phyloP scores from a whole-genome alignment of 139 green algal species.

The Coccomyxa sp. region DNA sequence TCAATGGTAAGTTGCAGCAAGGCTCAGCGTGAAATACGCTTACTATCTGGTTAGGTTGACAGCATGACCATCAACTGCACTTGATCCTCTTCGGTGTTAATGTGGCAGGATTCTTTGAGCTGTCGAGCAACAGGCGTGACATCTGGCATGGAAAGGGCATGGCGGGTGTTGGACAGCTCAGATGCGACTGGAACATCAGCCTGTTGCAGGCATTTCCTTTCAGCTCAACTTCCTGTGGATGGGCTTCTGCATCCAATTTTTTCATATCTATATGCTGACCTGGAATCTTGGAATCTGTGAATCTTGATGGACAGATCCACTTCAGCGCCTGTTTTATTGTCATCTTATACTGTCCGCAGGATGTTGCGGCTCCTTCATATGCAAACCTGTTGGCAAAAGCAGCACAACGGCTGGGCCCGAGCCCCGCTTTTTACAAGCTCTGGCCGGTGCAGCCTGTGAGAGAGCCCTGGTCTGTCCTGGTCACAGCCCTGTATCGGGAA shows the following conservation, averaged over 20 bases:
- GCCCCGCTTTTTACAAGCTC: conserved; percentile 35
- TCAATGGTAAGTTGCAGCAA: conserved; percentile 45
- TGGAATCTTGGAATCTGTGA: too few relatives aligned
- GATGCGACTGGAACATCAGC: conserved; percentile 61
- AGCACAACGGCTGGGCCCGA: conserved; percentile 37
- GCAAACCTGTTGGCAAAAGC: conserved; percentile 39
- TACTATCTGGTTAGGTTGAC: too few relatives aligned
- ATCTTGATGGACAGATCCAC: too few relatives aligned
- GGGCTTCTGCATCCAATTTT: neutral
- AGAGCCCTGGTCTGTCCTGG: conserved; percentile 49
- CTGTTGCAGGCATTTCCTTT: conserved; percentile 38
- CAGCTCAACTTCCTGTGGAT: neutral
- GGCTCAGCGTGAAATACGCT: neutral
- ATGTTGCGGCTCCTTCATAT: conserved; percentile 50
- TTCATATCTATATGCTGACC: neutral
- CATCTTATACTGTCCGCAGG: neutral
- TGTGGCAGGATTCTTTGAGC: conserved; percentile 53
- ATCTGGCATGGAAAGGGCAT: conserved; percentile 71
- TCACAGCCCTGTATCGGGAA: conserved; percentile 30
- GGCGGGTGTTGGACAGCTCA: conserved; percentile 44
- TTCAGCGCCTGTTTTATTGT: too few relatives aligned
- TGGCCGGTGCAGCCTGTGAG: conserved; percentile 36
- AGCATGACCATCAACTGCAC: too few relatives aligned
- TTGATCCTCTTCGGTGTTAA: neutral
- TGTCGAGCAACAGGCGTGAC: conserved; percentile 44